Evolutionary conservation across 768 basidiomycete genomes (phyloP), one percentile per base, ranked within the genome.

Genomic region (Sporobolomyces phaffii): DNA sequence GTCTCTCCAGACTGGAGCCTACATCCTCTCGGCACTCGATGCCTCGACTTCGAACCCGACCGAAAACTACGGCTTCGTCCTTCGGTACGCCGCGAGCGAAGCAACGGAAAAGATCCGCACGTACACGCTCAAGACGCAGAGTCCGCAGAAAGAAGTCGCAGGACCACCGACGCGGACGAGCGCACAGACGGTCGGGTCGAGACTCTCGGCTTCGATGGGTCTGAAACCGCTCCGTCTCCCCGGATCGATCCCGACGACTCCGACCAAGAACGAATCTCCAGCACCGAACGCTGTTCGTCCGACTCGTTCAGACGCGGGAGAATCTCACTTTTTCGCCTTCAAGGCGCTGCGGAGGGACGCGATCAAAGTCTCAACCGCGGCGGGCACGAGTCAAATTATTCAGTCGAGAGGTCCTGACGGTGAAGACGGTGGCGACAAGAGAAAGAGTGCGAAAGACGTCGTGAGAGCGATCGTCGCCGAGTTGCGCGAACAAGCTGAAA

Each of bases 21-120:
- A 98, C 76, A 97, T 98, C 65, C 79, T 97, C 45, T 96, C 93
- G 2, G 87, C 93, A 3, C 81, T 98, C 3, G 91, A 97, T 78
- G 91, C 94, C 77, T 86, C 90, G 0, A 91, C 90, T 72, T 85
- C 92, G 20, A 90, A 96, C 76, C 44, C 58, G 3, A 15, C 20
- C 24, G 90, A 97, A 79, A 97, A 97, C 75, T 86, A 86, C 47
- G 94, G 96, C 1, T 90, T 98, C 76, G 77, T 85, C 4, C 77
- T 98, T 53, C 82, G 83, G n/a, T 99, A 90, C 87, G 81, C 83
- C 43, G 84, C 84, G 49, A 80, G 83, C 2, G 81, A 86, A 68
- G 85, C 89, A 75, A 82, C 85, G 63, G 90, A 90, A 0, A 84
- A 91, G 29, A 81, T 86, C 47, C 86, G 85, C 26, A 92, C 89